phyloP scores from a whole-genome alignment of 2,329 filamentous ascomycete genomes.

The Leptographium procerum region DNA sequence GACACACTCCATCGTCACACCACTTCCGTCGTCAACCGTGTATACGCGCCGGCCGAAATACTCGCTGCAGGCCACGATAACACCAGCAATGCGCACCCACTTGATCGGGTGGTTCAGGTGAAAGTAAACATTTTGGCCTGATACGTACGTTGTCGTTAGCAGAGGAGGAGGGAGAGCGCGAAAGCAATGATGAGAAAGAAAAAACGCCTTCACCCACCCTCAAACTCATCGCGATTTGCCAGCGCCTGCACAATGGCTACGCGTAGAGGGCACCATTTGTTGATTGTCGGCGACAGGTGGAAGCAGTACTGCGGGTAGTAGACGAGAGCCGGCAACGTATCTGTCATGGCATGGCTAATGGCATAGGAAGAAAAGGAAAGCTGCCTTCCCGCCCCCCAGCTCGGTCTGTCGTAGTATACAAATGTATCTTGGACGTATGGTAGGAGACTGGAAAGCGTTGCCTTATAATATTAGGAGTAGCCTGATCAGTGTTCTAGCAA shows the following conservation, averaged over 20 bases:
- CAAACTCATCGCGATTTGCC: constrained; percentile 35
- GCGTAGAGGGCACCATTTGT: constrained; percentile 46
- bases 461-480: too few relatives aligned
- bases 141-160: not conserved
- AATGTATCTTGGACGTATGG: not conserved
- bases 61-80: constrained; percentile 53
- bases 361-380: not conserved
- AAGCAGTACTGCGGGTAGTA: constrained; percentile 54
- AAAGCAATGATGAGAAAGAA: not conserved
- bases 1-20: constrained; percentile 43
- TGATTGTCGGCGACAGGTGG: constrained; percentile 48
- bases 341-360: constrained; percentile 39
- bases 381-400: not conserved
- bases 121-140: constrained; percentile 50
- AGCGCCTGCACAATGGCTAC: constrained; percentile 38
- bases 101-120: constrained; percentile 63
- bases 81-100: constrained; percentile 60
- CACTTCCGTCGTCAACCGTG: constrained; percentile 56
- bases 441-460: not conserved
- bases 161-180: not conserved
- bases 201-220: constrained; percentile 28
- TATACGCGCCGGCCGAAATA: constrained; percentile 35
- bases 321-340: constrained; percentile 16
- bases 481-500: too few relatives aligned
- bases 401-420: not conserved